These are phyloP conservation scores for Vitis riparia DNA, from an alignment of 164 flowering plant genomes.

Conservation along the genomic window DNA sequence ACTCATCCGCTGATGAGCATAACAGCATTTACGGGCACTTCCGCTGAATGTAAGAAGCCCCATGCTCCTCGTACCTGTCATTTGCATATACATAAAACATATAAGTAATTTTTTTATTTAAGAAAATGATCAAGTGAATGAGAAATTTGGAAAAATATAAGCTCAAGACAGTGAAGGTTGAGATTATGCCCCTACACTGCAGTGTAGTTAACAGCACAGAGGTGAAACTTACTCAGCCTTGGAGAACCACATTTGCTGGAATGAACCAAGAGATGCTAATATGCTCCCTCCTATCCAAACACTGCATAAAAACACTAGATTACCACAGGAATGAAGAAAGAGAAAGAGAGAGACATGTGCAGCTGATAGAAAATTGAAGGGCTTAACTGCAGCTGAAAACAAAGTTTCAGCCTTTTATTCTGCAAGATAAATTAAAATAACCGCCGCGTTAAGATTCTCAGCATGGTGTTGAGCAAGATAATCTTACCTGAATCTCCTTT, in stretches of 20 bases:
- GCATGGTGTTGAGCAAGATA: neutral
- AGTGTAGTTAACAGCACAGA: too few relatives aligned
- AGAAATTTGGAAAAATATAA: too few relatives aligned
- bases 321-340: neutral
- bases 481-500: constrained; percentile 85
- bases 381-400: too few relatives aligned
- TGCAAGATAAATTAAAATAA: too few relatives aligned
- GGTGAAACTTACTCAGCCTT: constrained; percentile 73
- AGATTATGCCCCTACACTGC: too few relatives aligned
- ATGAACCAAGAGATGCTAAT: constrained; percentile 95
- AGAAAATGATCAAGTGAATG: neutral
- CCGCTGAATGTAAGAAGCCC: constrained; percentile 66
- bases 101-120: neutral
- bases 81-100: neutral
- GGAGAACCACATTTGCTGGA: constrained; percentile 99
- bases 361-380: too few relatives aligned
- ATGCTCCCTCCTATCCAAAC: constrained; percentile 99
- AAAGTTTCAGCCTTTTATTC: too few relatives aligned
- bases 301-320: constrained; percentile 31
- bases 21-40: constrained; percentile 58
- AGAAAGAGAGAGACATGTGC: neutral
- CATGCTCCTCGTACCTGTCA: constrained; percentile 81
- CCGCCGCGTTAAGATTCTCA: too few relatives aligned
- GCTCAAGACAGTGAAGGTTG: too few relatives aligned
- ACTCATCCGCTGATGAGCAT: too few relatives aligned